Evolutionary conservation across 2,329 filamentous ascomycete genomes (phyloP).

Genomic region (Aspergillus pseudoterreus): DNA sequence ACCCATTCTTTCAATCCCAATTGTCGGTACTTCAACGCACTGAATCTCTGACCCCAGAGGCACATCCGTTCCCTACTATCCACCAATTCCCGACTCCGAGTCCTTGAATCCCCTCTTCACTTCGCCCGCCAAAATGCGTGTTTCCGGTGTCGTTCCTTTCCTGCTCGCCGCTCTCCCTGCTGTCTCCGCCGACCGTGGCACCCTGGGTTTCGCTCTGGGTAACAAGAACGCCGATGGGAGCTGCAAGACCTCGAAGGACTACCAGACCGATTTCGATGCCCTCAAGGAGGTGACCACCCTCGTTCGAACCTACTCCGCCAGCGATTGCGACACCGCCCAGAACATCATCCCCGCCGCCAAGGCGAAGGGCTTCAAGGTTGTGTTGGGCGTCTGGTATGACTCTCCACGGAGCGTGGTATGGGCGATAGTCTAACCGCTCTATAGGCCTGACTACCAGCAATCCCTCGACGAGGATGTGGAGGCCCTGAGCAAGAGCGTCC

Average conservation of each 20-base stretch:
- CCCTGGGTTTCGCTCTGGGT: slow-evolving; percentile 64
- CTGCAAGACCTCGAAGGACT: slow-evolving; percentile 63
- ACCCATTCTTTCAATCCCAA: not conserved
- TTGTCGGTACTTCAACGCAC: not conserved
- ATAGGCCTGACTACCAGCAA: slow-evolving; percentile 59
- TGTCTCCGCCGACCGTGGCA: slow-evolving; percentile 51
- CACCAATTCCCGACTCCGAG: not conserved
- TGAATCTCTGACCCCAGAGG: too few species aligned
- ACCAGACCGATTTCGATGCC: slow-evolving; percentile 62
- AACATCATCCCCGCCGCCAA: slow-evolving; percentile 64
- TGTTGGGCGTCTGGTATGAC: slow-evolving; percentile 66
- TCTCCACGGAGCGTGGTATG: not conserved
- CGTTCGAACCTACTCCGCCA: slow-evolving; percentile 65
- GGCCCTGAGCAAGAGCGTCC: slow-evolving; percentile 48
- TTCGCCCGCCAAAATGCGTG: slow-evolving; percentile 38
- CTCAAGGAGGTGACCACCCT: slow-evolving; percentile 53
- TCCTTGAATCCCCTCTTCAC: not conserved
- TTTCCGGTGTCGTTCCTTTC: slow-evolving; percentile 37
- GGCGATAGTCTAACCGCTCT: too few species aligned
- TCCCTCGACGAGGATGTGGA: slow-evolving; percentile 60
- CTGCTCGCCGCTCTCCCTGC: slow-evolving; percentile 45
- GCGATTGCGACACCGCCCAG: slow-evolving; percentile 62
- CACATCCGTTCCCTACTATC: too few species aligned
- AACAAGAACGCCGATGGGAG: slow-evolving; percentile 57
- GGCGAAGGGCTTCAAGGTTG: slow-evolving; percentile 61